phyloP scores from a whole-genome alignment of 805 yeast species.

The Schwanniomyces occidentalis region DNA sequence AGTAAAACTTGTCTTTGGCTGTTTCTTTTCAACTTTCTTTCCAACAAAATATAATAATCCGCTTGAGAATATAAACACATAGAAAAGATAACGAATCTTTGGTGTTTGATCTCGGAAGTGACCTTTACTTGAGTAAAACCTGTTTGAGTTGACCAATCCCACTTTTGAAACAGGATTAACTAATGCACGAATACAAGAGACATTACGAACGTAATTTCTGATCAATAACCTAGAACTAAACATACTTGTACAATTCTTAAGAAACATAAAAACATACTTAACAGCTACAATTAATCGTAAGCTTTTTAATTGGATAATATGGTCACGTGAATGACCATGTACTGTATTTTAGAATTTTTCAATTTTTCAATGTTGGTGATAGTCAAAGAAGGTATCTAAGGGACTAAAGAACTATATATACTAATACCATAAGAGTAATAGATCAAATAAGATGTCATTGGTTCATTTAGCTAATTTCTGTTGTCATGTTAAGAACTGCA shows the following conservation, averaged over 20 bases:
- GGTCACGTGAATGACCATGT: too few species aligned
- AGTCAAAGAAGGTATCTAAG: too few species aligned
- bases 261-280: too few species aligned
- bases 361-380: too few species aligned
- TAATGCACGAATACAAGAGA: background rate
- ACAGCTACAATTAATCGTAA: too few species aligned
- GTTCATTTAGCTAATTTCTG: constrained; percentile 82
- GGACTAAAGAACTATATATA: too few species aligned
- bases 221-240: too few species aligned
- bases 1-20: constrained; percentile 40
- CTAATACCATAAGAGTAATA: too few species aligned
- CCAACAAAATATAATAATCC: constrained; percentile 33
- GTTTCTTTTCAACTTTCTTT: constrained; percentile 25
- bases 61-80: constrained; percentile 33
- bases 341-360: too few species aligned
- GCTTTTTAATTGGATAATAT: too few species aligned
- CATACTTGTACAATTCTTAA: too few species aligned
- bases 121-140: constrained; percentile 1
- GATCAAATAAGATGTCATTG: constrained; percentile 81
- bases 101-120: constrained; percentile 22
- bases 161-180: background rate
- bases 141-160: constrained; percentile 3
- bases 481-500: constrained; percentile 86
- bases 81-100: constrained; percentile 36
- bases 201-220: background rate